Evolutionary conservation across 1,284 basidiomycete genomes (phyloP), one percentile per base, ranked within the genome.

Genomic region (Boletellus deceptivus): DNA sequence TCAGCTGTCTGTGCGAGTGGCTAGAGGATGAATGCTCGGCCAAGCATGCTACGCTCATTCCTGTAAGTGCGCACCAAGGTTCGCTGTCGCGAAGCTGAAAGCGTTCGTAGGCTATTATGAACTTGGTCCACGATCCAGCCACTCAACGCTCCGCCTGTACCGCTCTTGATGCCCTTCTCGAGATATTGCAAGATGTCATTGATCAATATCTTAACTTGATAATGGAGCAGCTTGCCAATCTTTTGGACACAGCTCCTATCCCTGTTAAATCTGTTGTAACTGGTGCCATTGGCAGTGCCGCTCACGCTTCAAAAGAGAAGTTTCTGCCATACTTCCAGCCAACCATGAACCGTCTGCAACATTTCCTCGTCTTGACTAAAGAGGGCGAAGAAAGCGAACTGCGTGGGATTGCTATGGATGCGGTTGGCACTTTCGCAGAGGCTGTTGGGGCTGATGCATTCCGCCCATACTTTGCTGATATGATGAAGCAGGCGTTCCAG

Each of bases 1-100:
- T 99, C 54, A 93, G 93, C 66, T 99, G 96, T 73, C 75, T 99
- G 48, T 98, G 96, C 69, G 97, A 99, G 73, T 98, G 94, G 91
- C 79, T 99, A 25, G 93, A 96, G 60, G 96, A 98, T 43, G 93
- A 97, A 63, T 96, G 93, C 65, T 85, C 87, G 22, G 76, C 84
- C 37, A 89, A 89, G 65, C 97, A 99, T 73, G 77, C 78, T 10
- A 78, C 86, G 50, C 84, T 99, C 46, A 81, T 99, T 52, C 97
- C 97, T 39, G 89, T 91, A 62, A 59, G 86, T 11, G 3, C 38
- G 43, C 17, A 18, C 22, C 24, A 16, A 40, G n/a, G 2, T 40
- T 42, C 35, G 6, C 13, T 27, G n/a, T 35, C 9, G 24, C 20
- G n/a, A 43, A 25, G 11, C 33, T 51, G 17, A 54, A 44, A 27